phyloP scores from a whole-genome alignment of 805 yeast genomes.

The Yarrowia sp. region DNA sequence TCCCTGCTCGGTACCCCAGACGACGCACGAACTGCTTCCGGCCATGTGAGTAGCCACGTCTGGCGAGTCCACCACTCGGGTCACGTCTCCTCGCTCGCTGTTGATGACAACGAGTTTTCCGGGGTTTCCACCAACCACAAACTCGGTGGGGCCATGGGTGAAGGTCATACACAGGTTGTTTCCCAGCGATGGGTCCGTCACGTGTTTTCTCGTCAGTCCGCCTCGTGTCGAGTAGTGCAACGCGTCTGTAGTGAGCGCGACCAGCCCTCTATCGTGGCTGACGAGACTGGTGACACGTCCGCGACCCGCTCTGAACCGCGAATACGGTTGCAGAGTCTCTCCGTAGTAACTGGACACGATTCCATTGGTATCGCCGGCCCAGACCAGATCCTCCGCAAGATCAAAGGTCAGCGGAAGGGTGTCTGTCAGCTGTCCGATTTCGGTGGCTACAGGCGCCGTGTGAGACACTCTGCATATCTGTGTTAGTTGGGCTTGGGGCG shows the following conservation, averaged over 20 bases:
- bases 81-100: constrained; percentile 51
- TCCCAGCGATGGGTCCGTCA: constrained; percentile 46
- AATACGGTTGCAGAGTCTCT: constrained; percentile 60
- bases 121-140: constrained; percentile 49
- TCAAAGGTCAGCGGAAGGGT: constrained; percentile 62
- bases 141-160: constrained; percentile 47
- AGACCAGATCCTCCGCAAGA: constrained; percentile 72
- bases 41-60: constrained; percentile 40
- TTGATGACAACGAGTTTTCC: constrained; percentile 49
- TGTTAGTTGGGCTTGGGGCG: neutral
- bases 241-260: constrained; percentile 61
- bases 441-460: constrained; percentile 41
- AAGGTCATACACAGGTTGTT: constrained; percentile 46
- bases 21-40: constrained; percentile 36
- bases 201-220: constrained; percentile 57
- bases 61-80: constrained; percentile 44
- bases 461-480: constrained; percentile 42
- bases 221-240: constrained; percentile 63
- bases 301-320: constrained; percentile 62
- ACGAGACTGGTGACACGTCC: constrained; percentile 60
- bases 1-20: constrained; percentile 34
- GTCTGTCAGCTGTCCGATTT: constrained; percentile 41
- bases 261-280: constrained; percentile 62
- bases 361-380: constrained; percentile 75
- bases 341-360: constrained; percentile 55